phyloP scores from a whole-genome alignment of 495 filamentous ascomycete genomes.

The Penicillium daleae region DNA sequence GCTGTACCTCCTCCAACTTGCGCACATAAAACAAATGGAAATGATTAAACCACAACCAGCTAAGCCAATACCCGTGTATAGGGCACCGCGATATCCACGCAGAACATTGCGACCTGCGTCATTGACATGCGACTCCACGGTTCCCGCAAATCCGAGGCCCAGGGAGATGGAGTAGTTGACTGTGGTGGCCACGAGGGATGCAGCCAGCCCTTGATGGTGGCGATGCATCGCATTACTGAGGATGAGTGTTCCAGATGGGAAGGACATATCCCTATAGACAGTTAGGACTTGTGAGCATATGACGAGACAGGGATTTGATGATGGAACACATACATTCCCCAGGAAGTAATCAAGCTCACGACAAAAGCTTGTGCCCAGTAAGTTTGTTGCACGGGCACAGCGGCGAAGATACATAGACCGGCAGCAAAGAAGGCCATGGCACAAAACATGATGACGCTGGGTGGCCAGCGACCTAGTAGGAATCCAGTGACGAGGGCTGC shows the following conservation, averaged over 20 bases:
- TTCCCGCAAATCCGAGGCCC: slow-evolving; percentile 65
- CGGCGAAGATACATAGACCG: slow-evolving; percentile 50
- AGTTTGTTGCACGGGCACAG: slow-evolving; percentile 50
- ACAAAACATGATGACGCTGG: slow-evolving; percentile 53
- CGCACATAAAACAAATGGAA: neutral
- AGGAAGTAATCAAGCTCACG: slow-evolving; percentile 56
- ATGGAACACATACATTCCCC: slow-evolving; percentile 50
- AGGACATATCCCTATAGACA: slow-evolving; percentile 53
- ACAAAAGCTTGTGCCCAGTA: slow-evolving; percentile 68
- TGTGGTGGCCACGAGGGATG: slow-evolving; percentile 60
- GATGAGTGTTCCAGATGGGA: slow-evolving; percentile 62
- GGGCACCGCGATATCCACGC: slow-evolving; percentile 58
- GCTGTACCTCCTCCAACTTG: neutral
- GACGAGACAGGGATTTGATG: neutral
- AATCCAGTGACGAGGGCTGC: slow-evolving; percentile 55
- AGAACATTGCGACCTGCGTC: slow-evolving; percentile 48
- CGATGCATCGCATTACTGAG: slow-evolving; percentile 58
- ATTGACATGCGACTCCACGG: slow-evolving; percentile 56
- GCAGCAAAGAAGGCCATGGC: slow-evolving; percentile 53
- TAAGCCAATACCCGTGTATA: slow-evolving; percentile 59
- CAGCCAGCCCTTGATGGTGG: slow-evolving; percentile 66
- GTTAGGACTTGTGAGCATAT: neutral
- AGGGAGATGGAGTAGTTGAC: slow-evolving; percentile 65
- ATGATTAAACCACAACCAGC: neutral
- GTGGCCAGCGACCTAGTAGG: slow-evolving; percentile 42